These are phyloP conservation scores for Paramyrothecium sp. DNA, from an alignment of 2,329 filamentous ascomycete species.

Conservation along the genomic window DNA sequence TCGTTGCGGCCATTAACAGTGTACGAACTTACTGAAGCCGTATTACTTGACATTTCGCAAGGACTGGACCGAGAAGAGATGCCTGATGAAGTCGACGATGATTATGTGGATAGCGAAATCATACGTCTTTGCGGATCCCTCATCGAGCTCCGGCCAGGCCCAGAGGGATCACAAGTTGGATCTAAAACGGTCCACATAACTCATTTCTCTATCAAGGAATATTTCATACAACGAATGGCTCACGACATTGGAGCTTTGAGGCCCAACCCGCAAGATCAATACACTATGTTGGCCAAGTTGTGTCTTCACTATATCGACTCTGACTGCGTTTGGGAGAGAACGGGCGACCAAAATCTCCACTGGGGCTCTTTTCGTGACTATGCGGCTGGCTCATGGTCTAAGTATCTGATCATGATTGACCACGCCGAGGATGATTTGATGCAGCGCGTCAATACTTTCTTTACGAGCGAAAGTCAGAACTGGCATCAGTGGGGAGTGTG, in stretches of 20 bases:
- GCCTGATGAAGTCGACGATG: conserved; percentile 21
- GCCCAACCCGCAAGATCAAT: neutral
- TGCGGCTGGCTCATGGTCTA: neutral
- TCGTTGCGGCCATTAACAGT: conserved; percentile 15
- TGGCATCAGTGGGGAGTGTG: neutral
- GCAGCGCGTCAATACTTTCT: neutral
- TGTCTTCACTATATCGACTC: neutral
- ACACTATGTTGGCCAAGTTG: neutral
- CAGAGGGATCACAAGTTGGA: neutral
- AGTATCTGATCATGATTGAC: neutral
- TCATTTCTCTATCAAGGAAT: neutral
- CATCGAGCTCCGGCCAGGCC: neutral
- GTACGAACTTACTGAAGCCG: conserved; percentile 19
- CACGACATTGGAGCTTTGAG: neutral
- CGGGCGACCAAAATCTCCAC: neutral
- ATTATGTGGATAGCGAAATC: conserved; percentile 26
- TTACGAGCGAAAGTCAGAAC: neutral
- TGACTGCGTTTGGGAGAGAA: neutral
- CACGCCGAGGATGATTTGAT: neutral
- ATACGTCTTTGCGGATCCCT: conserved; percentile 24
- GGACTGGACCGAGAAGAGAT: conserved; percentile 17
- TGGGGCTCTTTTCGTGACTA: neutral
- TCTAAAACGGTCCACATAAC: neutral
- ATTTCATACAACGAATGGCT: neutral
- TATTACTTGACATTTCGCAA: conserved; percentile 14